A percentile compares a stretch with the other conserved stretches of the same genome.
These are phyloP conservation scores for Erodium trifolium DNA, from an alignment of 441 rosid genomes.

Conservation along the genomic window DNA sequence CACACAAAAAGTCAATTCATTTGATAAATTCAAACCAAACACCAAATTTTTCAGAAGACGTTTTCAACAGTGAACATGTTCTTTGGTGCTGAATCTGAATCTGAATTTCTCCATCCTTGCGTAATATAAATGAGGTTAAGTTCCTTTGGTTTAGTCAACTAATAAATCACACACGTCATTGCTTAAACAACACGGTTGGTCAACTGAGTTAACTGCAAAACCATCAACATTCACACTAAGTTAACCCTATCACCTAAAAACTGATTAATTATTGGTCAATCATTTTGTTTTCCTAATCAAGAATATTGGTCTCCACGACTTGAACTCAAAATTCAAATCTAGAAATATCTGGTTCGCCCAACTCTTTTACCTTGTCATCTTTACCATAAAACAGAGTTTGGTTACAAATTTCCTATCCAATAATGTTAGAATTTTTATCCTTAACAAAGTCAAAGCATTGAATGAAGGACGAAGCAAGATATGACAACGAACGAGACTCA, in stretches of 20 bases:
- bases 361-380: background rate
- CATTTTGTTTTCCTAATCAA: background rate
- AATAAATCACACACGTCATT: background rate
- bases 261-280: background rate
- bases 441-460: background rate
- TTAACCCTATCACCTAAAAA: no score
- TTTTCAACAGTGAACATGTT: background rate
- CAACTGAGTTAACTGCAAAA: background rate
- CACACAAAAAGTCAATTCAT: background rate
- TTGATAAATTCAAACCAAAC: background rate
- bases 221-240: background rate
- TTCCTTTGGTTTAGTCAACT: background rate
- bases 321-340: background rate
- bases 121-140: background rate
- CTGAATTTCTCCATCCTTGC: background rate
- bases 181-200: background rate
- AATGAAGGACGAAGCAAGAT: background rate
- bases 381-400: no score
- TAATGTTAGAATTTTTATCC: background rate
- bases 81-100: background rate
- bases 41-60: background rate
- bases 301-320: background rate
- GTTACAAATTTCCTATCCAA: background rate
- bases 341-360: background rate
- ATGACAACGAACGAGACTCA: background rate